phyloP scores from a whole-genome alignment of 2,329 filamentous ascomycete genomes.

The Hypoxylon sp. region DNA sequence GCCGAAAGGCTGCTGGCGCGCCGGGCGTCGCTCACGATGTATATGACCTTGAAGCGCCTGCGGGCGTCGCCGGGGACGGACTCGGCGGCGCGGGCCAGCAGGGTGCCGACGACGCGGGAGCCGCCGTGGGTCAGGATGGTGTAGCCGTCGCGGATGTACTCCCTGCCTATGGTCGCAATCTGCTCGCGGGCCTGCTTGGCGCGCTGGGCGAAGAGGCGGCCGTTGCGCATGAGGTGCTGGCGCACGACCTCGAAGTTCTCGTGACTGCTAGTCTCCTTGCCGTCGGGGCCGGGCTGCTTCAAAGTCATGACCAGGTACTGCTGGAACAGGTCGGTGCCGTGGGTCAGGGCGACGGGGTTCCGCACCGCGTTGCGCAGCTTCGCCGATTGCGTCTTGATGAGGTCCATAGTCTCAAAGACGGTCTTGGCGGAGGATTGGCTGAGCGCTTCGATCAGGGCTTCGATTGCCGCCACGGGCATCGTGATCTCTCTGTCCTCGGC shows the following conservation, averaged over 20 bases:
- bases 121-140: slow-evolving; percentile 93
- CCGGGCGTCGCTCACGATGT: slow-evolving; percentile 73
- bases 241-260: slow-evolving; percentile 85
- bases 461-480: slow-evolving; percentile 95
- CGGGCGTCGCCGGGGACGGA: slow-evolving; percentile 68
- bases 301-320: slow-evolving; percentile 88
- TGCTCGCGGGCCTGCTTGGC: slow-evolving; percentile 88
- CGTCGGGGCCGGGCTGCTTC: slow-evolving; percentile 65
- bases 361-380: slow-evolving; percentile 83
- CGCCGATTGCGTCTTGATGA: slow-evolving; percentile 82
- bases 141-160: slow-evolving; percentile 81
- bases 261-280: slow-evolving; percentile 54
- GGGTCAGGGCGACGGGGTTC: slow-evolving; percentile 92
- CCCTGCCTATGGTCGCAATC: slow-evolving; percentile 80
- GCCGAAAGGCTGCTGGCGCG: slow-evolving; percentile 76
- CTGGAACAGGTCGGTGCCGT: slow-evolving; percentile 95
- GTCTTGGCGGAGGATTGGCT: slow-evolving; percentile 85
- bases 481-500: slow-evolving; percentile 84
- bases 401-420: slow-evolving; percentile 92
- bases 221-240: slow-evolving; percentile 87
- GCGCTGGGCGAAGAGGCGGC: slow-evolving; percentile 85
- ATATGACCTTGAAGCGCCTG: slow-evolving; percentile 83
- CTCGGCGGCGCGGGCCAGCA: slow-evolving; percentile 82
- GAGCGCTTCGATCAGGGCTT: slow-evolving; percentile 89
- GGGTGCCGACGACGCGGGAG: slow-evolving; percentile 83